Evolutionary conservation across 768 basidiomycete genomes (phyloP), one percentile per base, ranked within the genome.

Genomic region (Lactarius vividus): DNA sequence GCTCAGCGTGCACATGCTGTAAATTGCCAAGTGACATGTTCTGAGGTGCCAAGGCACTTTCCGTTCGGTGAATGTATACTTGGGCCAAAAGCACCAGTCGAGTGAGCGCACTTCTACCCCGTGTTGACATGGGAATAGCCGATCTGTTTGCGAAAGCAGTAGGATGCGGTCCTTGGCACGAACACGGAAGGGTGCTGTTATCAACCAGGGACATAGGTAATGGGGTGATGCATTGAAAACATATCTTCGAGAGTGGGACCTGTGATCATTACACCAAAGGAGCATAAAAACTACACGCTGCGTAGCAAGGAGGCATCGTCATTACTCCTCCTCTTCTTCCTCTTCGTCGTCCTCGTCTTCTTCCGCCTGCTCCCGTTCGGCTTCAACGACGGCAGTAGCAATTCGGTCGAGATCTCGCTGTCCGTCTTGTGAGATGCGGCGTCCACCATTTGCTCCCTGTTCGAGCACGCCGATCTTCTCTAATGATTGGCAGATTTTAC

Each of bases 401-500:
- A 95, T 95, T 64, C 93, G 92, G 78, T 95, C 93, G 79, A 96
- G 83, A 77, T 97, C 95, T 73, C 95, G 89, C 79, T 94, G 92
- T 69, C 96, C 96, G 75, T 98, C 96, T 81, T 98, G 96, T 76
- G 87, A 88, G 77, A 98, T 96, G 81, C 92, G 87, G 74, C 97
- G 88, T 68, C 96, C 96, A 72, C 96, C 97, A 75, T 96, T 94
- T 53, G 91, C 87, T 67, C 91, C 86, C 80, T 89, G 84, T 82
- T 98, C 97, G 73, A 98, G 84, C 65, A 98, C 97, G 74, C 96
- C 96, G 75, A 99, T 98, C 85, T 96, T 97, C 85, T 98, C 96
- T 72, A 98, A 83, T 55, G 94, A 88, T 81, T 99, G 96, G 81
- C 96, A 94, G 72, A 98, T 81, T 80, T 92, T 95, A 76, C 96